phyloP scores from a whole-genome alignment of 129 eudicot species.

The Tanacetum coccineum region DNA sequence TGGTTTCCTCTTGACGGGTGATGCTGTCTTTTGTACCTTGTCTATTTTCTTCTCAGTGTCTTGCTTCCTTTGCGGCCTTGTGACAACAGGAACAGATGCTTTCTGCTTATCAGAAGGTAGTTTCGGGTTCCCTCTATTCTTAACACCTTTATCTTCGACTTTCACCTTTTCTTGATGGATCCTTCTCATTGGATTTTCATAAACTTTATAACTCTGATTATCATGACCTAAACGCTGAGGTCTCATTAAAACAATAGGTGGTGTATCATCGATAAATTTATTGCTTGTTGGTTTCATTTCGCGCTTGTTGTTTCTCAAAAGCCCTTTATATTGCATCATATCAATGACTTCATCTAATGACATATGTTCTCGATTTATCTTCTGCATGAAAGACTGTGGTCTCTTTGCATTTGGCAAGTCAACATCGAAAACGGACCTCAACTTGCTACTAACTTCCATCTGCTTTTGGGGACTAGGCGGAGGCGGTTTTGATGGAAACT shows the following conservation, averaged over 20 bases:
- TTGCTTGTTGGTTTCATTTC: slow-evolving; percentile 23
- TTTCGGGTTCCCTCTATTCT: slow-evolving; percentile 31
- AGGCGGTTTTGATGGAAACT: slow-evolving; percentile 37
- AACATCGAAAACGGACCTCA: slow-evolving; percentile 43
- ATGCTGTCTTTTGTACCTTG: slow-evolving; percentile 37
- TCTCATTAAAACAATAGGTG: slow-evolving; percentile 71
- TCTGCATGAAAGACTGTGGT: slow-evolving; percentile 32
- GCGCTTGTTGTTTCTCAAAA: slow-evolving; percentile 31
- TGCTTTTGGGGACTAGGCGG: slow-evolving; percentile 26
- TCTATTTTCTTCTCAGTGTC: slow-evolving; percentile 46
- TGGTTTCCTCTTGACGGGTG: slow-evolving; percentile 33
- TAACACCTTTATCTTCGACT: slow-evolving; percentile 27
- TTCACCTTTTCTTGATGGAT: slow-evolving; percentile 37
- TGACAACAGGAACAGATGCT: slow-evolving; percentile 30
- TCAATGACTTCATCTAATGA: slow-evolving; percentile 48
- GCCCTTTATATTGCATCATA: slow-evolving; percentile 52
- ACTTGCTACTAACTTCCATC: slow-evolving; percentile 29
- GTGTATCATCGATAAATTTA: slow-evolving; percentile 30
- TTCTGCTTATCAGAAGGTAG: slow-evolving; percentile 33
- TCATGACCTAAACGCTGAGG: slow-evolving; percentile 41
- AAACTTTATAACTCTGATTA: slow-evolving; percentile 21
- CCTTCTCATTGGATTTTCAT: slow-evolving; percentile 33
- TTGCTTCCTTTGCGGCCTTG: slow-evolving; percentile 41
- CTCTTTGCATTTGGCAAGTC: slow-evolving; percentile 53
- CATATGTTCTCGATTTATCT: slow-evolving; percentile 38